phyloP scores from a whole-genome alignment of 2,329 filamentous ascomycete genomes.

The Arthrobotrys iridis region DNA sequence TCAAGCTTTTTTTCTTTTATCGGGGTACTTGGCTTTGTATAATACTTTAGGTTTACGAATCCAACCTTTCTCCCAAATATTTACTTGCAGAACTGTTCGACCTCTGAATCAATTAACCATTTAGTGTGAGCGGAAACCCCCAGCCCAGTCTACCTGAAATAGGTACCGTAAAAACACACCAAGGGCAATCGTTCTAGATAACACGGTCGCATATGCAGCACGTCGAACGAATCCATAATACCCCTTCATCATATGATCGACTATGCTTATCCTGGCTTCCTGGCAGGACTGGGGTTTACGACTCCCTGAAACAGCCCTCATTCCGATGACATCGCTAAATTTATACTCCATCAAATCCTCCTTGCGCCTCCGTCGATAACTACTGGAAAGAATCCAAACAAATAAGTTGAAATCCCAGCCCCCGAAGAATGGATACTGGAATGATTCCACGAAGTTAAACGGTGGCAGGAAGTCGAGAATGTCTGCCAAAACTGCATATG shows the following conservation, averaged over 20 bases:
- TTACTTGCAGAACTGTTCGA: not conserved
- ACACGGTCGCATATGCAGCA: slow-evolving; percentile 17
- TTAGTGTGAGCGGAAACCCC: not conserved
- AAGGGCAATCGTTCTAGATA: not conserved
- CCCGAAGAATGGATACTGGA: slow-evolving; percentile 76
- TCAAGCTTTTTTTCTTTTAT: slow-evolving; percentile 37
- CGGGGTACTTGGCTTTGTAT: slow-evolving; percentile 54
- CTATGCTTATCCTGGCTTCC: slow-evolving; percentile 24
- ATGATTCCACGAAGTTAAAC: slow-evolving; percentile 69
- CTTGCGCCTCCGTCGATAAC: slow-evolving; percentile 67
- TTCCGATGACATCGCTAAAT: slow-evolving; percentile 42
- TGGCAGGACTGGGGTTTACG: not conserved
- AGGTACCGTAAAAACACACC: not conserved
- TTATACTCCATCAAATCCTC: slow-evolving; percentile 51
- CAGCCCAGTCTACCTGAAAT: too few relatives aligned
- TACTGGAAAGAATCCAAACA: slow-evolving; percentile 70
- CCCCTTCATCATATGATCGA: slow-evolving; percentile 41
- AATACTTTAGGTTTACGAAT: slow-evolving; percentile 55
- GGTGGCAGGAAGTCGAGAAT: slow-evolving; percentile 75
- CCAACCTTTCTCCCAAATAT: slow-evolving; percentile 49
- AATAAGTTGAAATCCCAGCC: slow-evolving; percentile 70
- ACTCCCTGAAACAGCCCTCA: not conserved
- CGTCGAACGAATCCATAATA: slow-evolving; percentile 38
- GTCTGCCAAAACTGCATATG: slow-evolving; percentile 73
- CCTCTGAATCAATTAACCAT: not conserved